Conservation (phyloP, 257 asterid genomes). For the Solanum etuberosum region DNA sequence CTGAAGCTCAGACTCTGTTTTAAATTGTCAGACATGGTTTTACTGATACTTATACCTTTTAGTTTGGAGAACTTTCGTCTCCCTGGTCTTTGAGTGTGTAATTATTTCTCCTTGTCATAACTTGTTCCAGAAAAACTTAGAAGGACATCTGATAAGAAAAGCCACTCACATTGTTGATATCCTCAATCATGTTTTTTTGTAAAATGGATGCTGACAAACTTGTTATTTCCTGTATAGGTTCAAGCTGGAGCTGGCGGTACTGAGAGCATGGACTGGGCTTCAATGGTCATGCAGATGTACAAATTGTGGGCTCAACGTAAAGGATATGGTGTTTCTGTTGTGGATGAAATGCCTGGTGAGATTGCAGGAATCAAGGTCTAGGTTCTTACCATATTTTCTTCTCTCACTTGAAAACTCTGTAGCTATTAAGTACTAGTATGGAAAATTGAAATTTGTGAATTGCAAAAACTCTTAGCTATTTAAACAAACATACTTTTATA, state of each 20-base stretch:
- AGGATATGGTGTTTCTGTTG: constrained; percentile 65
- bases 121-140: background rate
- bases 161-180: background rate
- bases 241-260: constrained; percentile 99
- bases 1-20: background rate
- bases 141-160: background rate
- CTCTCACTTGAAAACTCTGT: background rate
- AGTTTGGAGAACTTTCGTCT: background rate
- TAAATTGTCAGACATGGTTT: background rate
- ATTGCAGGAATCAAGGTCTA: constrained; percentile 90
- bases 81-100: background rate
- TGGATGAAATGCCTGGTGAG: constrained; percentile 96
- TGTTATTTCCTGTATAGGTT: constrained; percentile 34
- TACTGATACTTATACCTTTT: background rate
- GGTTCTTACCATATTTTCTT: constrained; percentile 4
- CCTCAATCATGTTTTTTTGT: background rate
- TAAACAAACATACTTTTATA: background rate
- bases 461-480: background rate
- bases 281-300: constrained; percentile 96
- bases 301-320: constrained; percentile 78
- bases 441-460: background rate
- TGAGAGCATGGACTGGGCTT: constrained; percentile 99
- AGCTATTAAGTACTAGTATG: background rate
- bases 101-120: background rate
- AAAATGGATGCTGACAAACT: background rate